Base-by-base conservation (phyloP, 768 basidiomycete genomes). In the Crassisporium funariophilum region DNA sequence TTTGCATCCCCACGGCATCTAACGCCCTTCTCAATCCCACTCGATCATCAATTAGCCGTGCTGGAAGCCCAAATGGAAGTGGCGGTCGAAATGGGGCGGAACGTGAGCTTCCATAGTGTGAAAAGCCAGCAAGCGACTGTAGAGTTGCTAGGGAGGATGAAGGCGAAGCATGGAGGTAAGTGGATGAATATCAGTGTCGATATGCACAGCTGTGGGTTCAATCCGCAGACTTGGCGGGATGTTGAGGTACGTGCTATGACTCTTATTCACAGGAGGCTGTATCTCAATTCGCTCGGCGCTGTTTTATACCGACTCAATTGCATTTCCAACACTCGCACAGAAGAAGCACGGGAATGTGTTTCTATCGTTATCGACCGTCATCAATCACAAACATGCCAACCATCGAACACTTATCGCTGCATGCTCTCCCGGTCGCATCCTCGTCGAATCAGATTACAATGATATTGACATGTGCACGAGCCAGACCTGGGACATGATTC, bases 151-250 rank as follows among this genome's bases (percentile, higher is more conserved):
- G 66, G 69, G 21, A 71, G 71, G 35, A 80, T 92, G 75, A 67
- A 75, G 40, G 64, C 72, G 52, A 79, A 75, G 59, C 74, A 88
- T 45, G 79, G 81, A 3, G 43, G 70, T 6, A 67, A 64, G 17
- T 94, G 87, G 78, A 66, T 70, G 39, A 62, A 60, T 15, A 83
- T 97, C 60, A 95, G 84, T 57, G 67, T 98, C 37, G 93, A 95
- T 62, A 64, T 99, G 55, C 95, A 99, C 64, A 91, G 88, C 36
- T 98, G 92, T 59, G 90, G 91, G 0, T 68, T 94, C 54, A 91
- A 87, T 50, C 73, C 83, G 5, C 80, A 95, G 59, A 82, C 78
- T 27, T 90, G 89, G 83, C 68, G 65, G 45, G 75, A 77, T 38
- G 76, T 95, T 35, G 85, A 94, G 81, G 92, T 84, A 68, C 42